phyloP scores from a whole-genome alignment of 2,329 filamentous ascomycete genomes.

The Penicillium vulpinum region DNA sequence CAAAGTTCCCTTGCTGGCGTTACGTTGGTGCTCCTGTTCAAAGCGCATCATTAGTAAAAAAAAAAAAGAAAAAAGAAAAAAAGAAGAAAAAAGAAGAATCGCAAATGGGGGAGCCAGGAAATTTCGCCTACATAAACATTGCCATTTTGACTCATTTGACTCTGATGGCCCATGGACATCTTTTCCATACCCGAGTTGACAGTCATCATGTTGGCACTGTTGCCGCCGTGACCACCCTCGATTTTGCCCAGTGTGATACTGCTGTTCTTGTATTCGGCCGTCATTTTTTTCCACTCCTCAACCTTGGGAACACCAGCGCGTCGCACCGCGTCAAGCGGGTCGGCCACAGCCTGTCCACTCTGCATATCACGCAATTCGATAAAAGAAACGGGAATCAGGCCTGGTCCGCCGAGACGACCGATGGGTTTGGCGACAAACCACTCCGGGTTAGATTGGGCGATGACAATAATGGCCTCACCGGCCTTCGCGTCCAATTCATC shows the following conservation, averaged over 20 bases:
- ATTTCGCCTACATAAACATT: conserved; percentile 50
- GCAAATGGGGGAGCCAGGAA: neutral
- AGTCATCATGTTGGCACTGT: conserved; percentile 47
- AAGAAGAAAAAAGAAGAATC: no score
- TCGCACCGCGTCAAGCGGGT: conserved; percentile 81
- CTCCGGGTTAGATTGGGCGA: conserved; percentile 96
- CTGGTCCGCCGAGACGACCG: conserved; percentile 88
- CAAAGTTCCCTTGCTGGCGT: conserved; percentile 38
- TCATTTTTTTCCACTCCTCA: conserved; percentile 99
- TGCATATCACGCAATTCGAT: conserved; percentile 95
- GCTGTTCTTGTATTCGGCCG: conserved; percentile 97
- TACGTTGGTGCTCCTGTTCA: conserved; percentile 39
- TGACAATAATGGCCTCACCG: conserved; percentile 95
- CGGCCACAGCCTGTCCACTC: conserved; percentile 75
- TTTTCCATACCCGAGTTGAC: conserved; percentile 73
- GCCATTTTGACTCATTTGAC: conserved; percentile 53
- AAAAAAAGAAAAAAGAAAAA: no score
- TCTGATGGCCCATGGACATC: conserved; percentile 68
- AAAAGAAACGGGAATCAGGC: conserved; percentile 93
- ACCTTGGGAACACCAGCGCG: conserved; percentile 90
- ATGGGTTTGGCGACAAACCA: conserved; percentile 99
- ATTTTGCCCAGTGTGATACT: conserved; percentile 96
- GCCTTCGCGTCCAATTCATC: conserved; percentile 95
- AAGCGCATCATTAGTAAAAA: neutral
- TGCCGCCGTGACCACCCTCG: conserved; percentile 48